Evolutionary conservation across 768 basidiomycete species (phyloP), one percentile per base, ranked within the genome.

Genomic region (Termitomyces sp.): DNA sequence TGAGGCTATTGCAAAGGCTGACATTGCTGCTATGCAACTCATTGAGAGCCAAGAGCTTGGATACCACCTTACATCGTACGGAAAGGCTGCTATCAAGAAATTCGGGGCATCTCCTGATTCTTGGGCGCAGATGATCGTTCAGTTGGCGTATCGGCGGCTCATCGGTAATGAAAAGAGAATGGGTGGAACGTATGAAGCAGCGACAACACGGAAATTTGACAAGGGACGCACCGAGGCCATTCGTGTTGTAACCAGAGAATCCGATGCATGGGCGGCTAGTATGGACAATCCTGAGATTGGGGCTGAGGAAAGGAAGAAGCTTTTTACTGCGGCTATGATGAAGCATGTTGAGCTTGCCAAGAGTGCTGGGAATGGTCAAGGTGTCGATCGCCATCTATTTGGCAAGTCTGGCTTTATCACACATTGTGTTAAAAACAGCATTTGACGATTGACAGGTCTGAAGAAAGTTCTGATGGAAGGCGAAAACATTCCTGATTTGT

Each of bases 201-300:
- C 94, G 35, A 86, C 90, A 59, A 94, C 93, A n/a, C 79, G 95
- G 33, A 83, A 81, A 68, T 97, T 89, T 71, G 79, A 80, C 71
- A 90, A 94, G 66, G 95, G 95, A 14, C 80, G 95, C 47, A 98
- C 95, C 26, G 95, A 98, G 73, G 87, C 91, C n/a, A 92, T 98
- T 57, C 79, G 95, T 5, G 86, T 92, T 50, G 87, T 93, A 14
- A 86, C 83, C 12, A 75, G 73, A 46, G 88, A 95, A 70, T 81
- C 84, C 35, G 89, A 91, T 64, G 81, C 78, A 12, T 98, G 88
- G 80, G 85, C 83, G n/a, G 68, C 64, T 50, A 84, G 82, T 56
- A 94, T 94, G 90, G 80, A 87, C 60, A 80, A 85, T 56, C 63
- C 68, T 2, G 62, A 53, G 12, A 73, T 75, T 41, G 65, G 63